Evolutionary conservation across 1,284 basidiomycete species (phyloP).

Genomic region (Cryptococcus jaspeensis): DNA sequence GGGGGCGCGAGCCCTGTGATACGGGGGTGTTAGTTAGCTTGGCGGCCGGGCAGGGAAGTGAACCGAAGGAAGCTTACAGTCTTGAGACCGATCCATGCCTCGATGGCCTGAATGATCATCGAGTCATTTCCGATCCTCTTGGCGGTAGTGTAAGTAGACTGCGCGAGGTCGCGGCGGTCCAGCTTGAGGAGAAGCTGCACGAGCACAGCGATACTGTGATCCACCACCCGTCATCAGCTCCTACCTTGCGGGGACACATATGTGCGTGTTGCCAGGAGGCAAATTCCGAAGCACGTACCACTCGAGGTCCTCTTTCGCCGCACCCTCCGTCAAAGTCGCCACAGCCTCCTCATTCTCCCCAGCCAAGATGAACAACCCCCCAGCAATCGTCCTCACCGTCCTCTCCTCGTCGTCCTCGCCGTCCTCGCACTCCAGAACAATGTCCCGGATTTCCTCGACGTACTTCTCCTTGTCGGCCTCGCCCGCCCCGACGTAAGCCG

Average conservation of each 20-base stretch:
- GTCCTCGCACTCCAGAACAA: constrained; percentile 79
- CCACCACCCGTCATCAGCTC: background rate
- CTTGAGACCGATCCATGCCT: constrained; percentile 79
- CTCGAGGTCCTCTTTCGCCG: constrained; percentile 73
- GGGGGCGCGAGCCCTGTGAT: constrained; percentile 53
- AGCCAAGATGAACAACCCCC: constrained; percentile 75
- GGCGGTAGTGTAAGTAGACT: constrained; percentile 73
- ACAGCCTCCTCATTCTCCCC: constrained; percentile 87
- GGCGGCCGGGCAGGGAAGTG: background rate
- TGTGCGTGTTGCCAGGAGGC: background rate
- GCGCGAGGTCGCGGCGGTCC: constrained; percentile 79
- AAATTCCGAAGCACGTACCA: constrained; percentile 62
- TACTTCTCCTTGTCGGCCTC: constrained; percentile 56
- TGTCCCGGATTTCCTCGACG: constrained; percentile 77
- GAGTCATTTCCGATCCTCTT: constrained; percentile 86
- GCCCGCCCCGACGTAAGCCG: constrained; percentile 59
- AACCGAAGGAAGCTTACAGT: constrained; percentile 59
- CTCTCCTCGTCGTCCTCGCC: constrained; percentile 62
- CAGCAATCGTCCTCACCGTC: constrained; percentile 72
- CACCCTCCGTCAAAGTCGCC: constrained; percentile 72
- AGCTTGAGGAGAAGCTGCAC: constrained; percentile 84
- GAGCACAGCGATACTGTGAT: constrained; percentile 68
- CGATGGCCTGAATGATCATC: constrained; percentile 81
- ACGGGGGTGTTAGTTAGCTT: background rate
- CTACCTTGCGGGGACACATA: no score